Conservation (phyloP, 352 stramenopile species). For the Phytophthora kernoviae region DNA sequence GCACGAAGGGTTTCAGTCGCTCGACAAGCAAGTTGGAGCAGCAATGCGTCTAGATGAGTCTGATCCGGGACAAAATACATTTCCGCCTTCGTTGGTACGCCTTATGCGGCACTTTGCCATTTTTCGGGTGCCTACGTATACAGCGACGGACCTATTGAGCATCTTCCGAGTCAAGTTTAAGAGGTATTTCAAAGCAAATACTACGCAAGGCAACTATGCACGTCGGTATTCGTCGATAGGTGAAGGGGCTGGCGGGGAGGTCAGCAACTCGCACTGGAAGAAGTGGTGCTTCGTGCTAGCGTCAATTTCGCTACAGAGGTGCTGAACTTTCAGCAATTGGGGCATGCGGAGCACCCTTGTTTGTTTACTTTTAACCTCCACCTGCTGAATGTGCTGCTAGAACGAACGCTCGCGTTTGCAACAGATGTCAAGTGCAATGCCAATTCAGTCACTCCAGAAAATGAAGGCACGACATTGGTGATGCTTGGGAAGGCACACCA, state of each 20-base stretch:
- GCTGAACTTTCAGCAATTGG: slow-evolving; percentile 38
- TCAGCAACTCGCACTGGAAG: slow-evolving; percentile 37
- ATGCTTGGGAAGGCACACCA: slow-evolving; percentile 66
- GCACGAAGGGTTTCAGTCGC: slow-evolving; percentile 19
- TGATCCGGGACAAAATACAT: not conserved
- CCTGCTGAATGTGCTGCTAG: slow-evolving; percentile 43
- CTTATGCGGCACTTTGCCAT: slow-evolving; percentile 61
- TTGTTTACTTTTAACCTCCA: slow-evolving; percentile 59
- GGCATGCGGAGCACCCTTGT: slow-evolving; percentile 9
- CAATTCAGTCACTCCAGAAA: slow-evolving; percentile 1
- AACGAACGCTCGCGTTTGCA: slow-evolving; percentile 43
- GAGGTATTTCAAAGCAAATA: slow-evolving; percentile 23
- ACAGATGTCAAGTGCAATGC: not conserved
- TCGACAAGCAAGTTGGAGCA: slow-evolving; percentile 49
- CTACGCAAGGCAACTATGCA: not conserved
- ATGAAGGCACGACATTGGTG: slow-evolving; percentile 40
- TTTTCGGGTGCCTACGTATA: slow-evolving; percentile 42
- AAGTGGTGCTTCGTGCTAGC: slow-evolving; percentile 55
- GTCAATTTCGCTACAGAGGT: slow-evolving; percentile 58
- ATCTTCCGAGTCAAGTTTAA: slow-evolving; percentile 58
- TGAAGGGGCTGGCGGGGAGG: slow-evolving; percentile 13
- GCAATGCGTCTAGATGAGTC: slow-evolving; percentile 32
- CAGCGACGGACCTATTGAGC: slow-evolving; percentile 50
- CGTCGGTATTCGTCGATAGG: slow-evolving; percentile 4
- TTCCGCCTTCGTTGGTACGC: slow-evolving; percentile 11